Base-by-base conservation (phyloP, 768 basidiomycete genomes). In the Lyophyllum shimeji region DNA sequence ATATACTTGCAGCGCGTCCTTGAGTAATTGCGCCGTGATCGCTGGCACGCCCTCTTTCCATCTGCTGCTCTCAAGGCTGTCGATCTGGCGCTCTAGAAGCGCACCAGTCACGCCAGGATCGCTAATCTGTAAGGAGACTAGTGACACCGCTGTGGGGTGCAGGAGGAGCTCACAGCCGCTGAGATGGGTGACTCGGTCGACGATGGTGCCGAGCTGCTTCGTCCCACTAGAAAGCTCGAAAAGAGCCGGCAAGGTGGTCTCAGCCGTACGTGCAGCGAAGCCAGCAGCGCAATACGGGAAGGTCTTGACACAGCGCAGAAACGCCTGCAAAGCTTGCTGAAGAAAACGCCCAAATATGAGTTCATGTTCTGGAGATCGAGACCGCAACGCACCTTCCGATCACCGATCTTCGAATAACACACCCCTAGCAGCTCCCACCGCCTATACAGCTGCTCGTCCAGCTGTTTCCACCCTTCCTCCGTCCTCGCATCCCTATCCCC, bases 381-480 rank as follows among this genome's bases (percentile, higher is more conserved):
- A 43, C 50, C 49, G 39, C 15, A 3, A 67, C 76, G 27, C 44
- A 91, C 94, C 80, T 81, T 82, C 20, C 87, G 79, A 60, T 96
- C 89, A 0, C 87, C 88, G 24, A 85, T 84, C 68, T 90, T 94
- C 25, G 81, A 78, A 64, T 84, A 85, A 66, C 91, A 93, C 3
- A 88, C 83, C 0, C 82, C 93, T 23, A 95, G 73, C 27, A 96
- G 68, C 71, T 97, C 93, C 82, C 87, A 95, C 45, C 93, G 74
- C 20, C 86, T 78, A 59, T 80, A 82, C 24, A 94, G 61, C 57
- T 88, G 85, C 29, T 85, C 83, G 55, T 83, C 79, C 1, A 91
- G 73, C 59, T 82, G 80, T 43, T 53, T 72, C 85, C 87, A 89
- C 75, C 82, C 58, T 58, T 76, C 65, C 27, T 52, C 64, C 11